Evolutionary conservation across 2,329 filamentous ascomycete species (phyloP).

Genomic region (Cladosporium sphaerospermum): DNA sequence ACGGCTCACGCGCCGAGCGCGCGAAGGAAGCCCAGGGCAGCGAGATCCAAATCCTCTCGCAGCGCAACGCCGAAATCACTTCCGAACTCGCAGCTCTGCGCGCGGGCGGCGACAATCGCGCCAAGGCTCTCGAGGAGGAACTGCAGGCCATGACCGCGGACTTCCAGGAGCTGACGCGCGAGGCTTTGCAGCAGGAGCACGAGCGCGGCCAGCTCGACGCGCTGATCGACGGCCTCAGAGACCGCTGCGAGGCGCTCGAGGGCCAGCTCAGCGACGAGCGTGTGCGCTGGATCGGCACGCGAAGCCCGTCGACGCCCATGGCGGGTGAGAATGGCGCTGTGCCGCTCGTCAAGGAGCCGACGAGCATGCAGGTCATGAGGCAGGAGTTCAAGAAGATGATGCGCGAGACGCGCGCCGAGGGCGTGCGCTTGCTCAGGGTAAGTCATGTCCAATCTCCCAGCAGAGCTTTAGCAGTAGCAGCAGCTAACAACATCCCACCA

Average conservation of each 20-base stretch:
- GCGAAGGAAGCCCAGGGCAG: conserved; percentile 62
- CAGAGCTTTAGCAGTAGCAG: not conserved
- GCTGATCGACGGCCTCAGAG: conserved; percentile 57
- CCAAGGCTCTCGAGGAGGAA: conserved; percentile 54
- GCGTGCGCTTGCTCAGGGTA: conserved; percentile 58
- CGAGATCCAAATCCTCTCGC: conserved; percentile 39
- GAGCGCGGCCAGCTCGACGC: conserved; percentile 60
- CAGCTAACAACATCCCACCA: conserved; percentile 31
- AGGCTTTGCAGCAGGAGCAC: conserved; percentile 64
- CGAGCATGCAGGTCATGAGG: conserved; percentile 62
- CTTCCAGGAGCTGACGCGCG: conserved; percentile 64
- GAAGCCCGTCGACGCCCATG: conserved; percentile 44
- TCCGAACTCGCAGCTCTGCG: conserved; percentile 41
- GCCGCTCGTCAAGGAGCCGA: conserved; percentile 42
- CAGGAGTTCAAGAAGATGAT: conserved; percentile 79
- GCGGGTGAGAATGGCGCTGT: conserved; percentile 18
- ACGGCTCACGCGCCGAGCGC: conserved; percentile 67
- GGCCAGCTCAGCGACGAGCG: conserved; percentile 60
- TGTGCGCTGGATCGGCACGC: conserved; percentile 58
- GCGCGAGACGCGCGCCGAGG: conserved; percentile 63
- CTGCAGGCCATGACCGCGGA: conserved; percentile 62
- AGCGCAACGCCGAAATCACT: conserved; percentile 35
- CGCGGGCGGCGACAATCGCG: conserved; percentile 18
- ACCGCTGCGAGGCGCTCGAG: conserved; percentile 59
- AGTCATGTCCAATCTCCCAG: conserved; percentile 30